Evolutionary conservation across 306 rosid genomes (phyloP), one percentile per base, ranked within the genome.

Genomic region (Quercus ilex): DNA sequence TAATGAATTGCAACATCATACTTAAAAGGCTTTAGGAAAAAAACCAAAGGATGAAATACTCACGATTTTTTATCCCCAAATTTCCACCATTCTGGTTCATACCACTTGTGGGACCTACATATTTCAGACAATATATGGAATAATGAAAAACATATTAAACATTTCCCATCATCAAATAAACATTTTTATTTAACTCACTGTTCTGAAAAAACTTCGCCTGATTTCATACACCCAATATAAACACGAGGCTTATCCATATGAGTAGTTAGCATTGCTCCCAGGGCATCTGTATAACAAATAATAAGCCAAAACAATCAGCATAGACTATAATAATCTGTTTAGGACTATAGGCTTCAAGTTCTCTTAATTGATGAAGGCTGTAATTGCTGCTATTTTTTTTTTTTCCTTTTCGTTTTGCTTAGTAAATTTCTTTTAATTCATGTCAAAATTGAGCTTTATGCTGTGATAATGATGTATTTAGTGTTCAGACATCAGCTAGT

Each of bases 51-150:
- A 28, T 8, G 19, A 3, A 73, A 53, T 75, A 87, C 97, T 87
- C 85, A 91, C 97, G 89, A 85, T 80, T 85, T 89, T 71, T 81
- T 81, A 49, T 86, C 88, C 2, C 97, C 97, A 73, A 91, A 91
- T 88, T 89, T 88, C 93, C 93, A 89, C 97, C 91, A 91, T 53
- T 91, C 93, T 76, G 93, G 93, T 76, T 89, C 93, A 53, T 88
- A 71, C 97, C 93, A 89, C 80, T 84, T 82, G 71, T 85, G 79
- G 12, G 84, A 85, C 93, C 97, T 91, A 79, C 68, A 83, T 57
- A 77, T 74, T 82, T 75, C 71, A 77, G 74, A 64, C 52, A 81
- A 79, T 23, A 79, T 60, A 59, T 62, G 72, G 63, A 63, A 68
- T 68, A 1, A 31, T 57, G 55, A n/a, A 71, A 57, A 70, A 46